A percentile compares a stretch with the other conserved stretches of the same genome.
phyloP scores from a whole-genome alignment of 225 moss, liverwort and hornwort species.

The Pseudoscleropodium purum region DNA sequence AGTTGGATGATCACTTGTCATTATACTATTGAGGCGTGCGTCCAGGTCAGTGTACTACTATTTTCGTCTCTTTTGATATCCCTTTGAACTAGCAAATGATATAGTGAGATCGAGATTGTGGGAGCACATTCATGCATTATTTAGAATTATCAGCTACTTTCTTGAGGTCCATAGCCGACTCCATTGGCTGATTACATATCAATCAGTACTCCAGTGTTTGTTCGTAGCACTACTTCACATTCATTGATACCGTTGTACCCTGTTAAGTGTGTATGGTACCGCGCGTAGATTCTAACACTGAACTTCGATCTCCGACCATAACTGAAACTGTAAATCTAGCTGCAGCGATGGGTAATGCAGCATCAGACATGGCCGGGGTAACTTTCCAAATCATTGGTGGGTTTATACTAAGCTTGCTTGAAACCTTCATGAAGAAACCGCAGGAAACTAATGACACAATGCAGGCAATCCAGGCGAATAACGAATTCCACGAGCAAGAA shows the following conservation, averaged over 20 bases:
- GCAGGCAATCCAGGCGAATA: neutral
- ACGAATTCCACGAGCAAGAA: neutral
- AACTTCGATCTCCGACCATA: neutral
- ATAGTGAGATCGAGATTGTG: neutral
- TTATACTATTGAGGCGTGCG: too few species aligned
- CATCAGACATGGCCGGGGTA: neutral
- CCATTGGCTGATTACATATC: too few species aligned
- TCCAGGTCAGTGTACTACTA: neutral
- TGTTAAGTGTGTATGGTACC: neutral
- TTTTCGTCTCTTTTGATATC: neutral
- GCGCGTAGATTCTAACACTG: too few species aligned
- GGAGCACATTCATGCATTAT: neutral
- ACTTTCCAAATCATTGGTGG: too few species aligned
- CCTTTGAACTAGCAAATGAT: neutral
- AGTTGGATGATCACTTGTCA: neutral
- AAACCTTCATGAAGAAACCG: neutral
- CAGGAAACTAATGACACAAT: neutral
- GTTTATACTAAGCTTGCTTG: accelerated
- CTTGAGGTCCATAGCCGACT: neutral
- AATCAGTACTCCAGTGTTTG: neutral
- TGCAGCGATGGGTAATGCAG: neutral
- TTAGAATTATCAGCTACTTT: neutral
- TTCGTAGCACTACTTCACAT: neutral
- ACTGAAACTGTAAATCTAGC: neutral
- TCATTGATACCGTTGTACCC: neutral